These are phyloP conservation scores for Sordariomycetes sp. DNA, from an alignment of 2,329 filamentous ascomycete genomes.

Conservation along the genomic window DNA sequence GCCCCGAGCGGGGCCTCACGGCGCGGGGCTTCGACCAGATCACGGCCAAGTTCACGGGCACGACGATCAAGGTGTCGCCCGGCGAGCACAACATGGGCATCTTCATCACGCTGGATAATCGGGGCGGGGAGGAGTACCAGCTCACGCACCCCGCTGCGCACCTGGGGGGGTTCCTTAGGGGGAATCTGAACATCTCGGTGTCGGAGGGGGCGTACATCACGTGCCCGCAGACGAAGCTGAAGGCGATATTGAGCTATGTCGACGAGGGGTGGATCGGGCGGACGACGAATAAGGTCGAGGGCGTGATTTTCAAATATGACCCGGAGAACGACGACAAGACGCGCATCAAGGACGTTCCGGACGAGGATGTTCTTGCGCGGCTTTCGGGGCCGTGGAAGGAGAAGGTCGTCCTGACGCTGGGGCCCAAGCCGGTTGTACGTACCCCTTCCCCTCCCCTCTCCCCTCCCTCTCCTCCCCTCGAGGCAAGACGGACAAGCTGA, in stretches of 20 bases:
- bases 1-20: conserved; percentile 76
- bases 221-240: conserved; percentile 80
- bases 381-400: conserved; percentile 82
- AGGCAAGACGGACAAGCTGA: conserved; percentile 6
- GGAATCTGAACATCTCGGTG: conserved; percentile 79
- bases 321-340: conserved; percentile 71
- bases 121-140: conserved; percentile 83
- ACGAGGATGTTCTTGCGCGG: conserved; percentile 69
- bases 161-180: conserved; percentile 74
- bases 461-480: background rate
- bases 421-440: conserved; percentile 48
- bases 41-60: conserved; percentile 94
- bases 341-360: conserved; percentile 73
- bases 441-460: background rate
- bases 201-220: conserved; percentile 81
- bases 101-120: conserved; percentile 73
- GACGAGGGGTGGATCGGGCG: conserved; percentile 93
- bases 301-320: conserved; percentile 83
- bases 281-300: conserved; percentile 81
- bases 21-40: conserved; percentile 92
- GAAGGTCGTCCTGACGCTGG: conserved; percentile 47
- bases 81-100: conserved; percentile 93
- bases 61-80: conserved; percentile 79
- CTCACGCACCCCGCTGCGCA: conserved; percentile 91
- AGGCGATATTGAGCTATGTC: conserved; percentile 83